Evolutionary conservation across 2,329 filamentous ascomycete species (phyloP), one percentile per base, ranked within the genome.

Genomic region (Colletotrichum magnum): DNA sequence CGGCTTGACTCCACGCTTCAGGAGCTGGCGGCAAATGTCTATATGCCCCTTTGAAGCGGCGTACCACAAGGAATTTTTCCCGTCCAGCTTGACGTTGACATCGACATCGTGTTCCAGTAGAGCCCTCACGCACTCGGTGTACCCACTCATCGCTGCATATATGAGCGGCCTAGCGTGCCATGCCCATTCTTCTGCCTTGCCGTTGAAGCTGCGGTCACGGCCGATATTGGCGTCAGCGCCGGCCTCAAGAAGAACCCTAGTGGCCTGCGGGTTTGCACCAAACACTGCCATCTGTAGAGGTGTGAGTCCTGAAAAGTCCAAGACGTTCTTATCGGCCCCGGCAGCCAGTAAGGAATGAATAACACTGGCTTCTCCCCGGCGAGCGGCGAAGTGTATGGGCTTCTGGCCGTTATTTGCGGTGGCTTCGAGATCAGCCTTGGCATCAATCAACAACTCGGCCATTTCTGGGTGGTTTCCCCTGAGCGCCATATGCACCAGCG

Each of bases 21-120:
- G 47, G 12, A 68, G 65, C 28, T 47, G 32, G 18, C 39, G 36
- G 16, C 56, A 66, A 6, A 56, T 28, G 15, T 56, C 63, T 48
- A 66, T 9, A 6, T 50, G 3, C 2, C 63, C 63, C 6, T 6
- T 32, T 13, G 18, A 32, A 15, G 56, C 57, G 1, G 56, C 63
- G 15, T 36, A 26, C 32, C 50, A 60, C 16, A 66, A 18, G 1
- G 63, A 56, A 15, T 18, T 54, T 15, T 26, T 56, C 4, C 26
- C 50, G 13, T 21, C 48, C 5, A 39, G 24, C 13, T 13, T 56
- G 10, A n/a, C 56, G 15, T 60, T 54, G 12, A 58, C 39, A 43
- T 66, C 39, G n/a, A 16, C 63, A 4, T n/a, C 50, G 9, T 66
- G 28, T 13, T 51, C 48, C 6, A 66, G 21, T 2, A 66, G 56